Evolutionary conservation across 352 stramenopile genomes (phyloP).

Genomic region (Phytopythium chamaehyphon): DNA sequence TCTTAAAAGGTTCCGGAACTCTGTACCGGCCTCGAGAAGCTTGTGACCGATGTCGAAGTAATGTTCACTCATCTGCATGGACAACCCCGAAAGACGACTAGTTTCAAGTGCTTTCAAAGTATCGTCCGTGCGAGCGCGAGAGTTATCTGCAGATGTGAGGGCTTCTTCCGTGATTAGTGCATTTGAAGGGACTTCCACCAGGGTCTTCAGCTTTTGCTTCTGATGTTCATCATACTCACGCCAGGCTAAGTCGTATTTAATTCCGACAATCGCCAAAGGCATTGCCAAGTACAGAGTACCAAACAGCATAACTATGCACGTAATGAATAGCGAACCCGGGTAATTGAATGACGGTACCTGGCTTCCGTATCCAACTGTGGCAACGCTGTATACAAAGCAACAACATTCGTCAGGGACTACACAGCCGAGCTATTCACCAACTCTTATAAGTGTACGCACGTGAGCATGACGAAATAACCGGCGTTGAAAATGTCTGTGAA

Average conservation of each 20-base stretch:
- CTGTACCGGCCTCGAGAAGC: slow-evolving; percentile 14
- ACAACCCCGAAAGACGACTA: slow-evolving; percentile 14
- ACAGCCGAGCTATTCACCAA: no score
- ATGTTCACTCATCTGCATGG: slow-evolving; percentile 26
- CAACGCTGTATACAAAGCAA: slow-evolving; percentile 20
- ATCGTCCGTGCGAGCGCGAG: slow-evolving; percentile 10
- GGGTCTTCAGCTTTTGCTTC: neutral
- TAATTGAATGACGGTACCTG: slow-evolving; percentile 46
- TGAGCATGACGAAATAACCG: slow-evolving; percentile 57
- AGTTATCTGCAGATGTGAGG: no score
- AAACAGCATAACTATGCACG: slow-evolving; percentile 52
- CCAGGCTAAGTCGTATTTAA: slow-evolving; percentile 47
- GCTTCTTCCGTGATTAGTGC: neutral
- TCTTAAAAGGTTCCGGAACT: slow-evolving; percentile 14
- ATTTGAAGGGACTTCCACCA: neutral
- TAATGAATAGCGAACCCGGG: slow-evolving; percentile 22
- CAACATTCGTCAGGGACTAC: slow-evolving; percentile 1
- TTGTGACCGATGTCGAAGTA: slow-evolving; percentile 33
- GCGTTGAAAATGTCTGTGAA: slow-evolving; percentile 66
- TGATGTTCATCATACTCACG: slow-evolving; percentile 19
- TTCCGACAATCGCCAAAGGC: slow-evolving; percentile 51
- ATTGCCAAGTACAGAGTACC: slow-evolving; percentile 49
- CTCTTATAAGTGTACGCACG: no score
- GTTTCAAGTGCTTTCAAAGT: slow-evolving; percentile 27
- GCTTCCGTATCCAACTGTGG: slow-evolving; percentile 50